Percentiles rank a stretch among this genome's conserved stretches.
phyloP scores from a whole-genome alignment of 169 alveolate species.

The Plasmodium gallinaceum region DNA sequence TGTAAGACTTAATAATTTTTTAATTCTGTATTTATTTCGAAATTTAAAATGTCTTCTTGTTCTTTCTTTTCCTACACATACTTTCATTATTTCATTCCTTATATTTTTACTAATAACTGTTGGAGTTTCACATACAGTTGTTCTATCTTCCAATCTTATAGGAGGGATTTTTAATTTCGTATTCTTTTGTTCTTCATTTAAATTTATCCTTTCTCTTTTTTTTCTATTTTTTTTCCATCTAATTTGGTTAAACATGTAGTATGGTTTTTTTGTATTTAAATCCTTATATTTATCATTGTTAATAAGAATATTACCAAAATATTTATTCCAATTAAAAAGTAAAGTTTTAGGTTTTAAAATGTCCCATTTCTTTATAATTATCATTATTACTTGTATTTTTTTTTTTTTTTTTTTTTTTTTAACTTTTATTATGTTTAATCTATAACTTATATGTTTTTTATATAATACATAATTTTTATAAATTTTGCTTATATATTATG shows the following conservation, averaged over 20 bases:
- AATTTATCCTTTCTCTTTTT: constrained; percentile 60
- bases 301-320: constrained; percentile 3
- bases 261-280: constrained; percentile 25
- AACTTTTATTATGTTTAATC: neutral
- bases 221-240: constrained; percentile 67
- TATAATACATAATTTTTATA: no score
- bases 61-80: constrained; percentile 82
- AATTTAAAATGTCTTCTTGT: constrained; percentile 84
- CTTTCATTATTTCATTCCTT: constrained; percentile 78
- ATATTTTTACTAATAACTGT: constrained; percentile 86
- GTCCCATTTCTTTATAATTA: constrained; percentile 14
- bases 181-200: constrained; percentile 65
- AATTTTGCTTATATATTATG: no score
- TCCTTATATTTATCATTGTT: constrained; percentile 25
- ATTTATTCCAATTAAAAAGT: constrained; percentile 2
- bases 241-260: constrained; percentile 58
- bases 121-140: constrained; percentile 88
- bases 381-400: neutral
- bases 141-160: constrained; percentile 86
- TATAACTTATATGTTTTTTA: neutral
- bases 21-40: constrained; percentile 82
- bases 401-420: constrained; percentile 26
- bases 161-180: constrained; percentile 53
- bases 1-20: constrained; percentile 33
- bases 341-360: constrained; percentile 17